Conservation (phyloP, 345 rosid species). For the Tarenaya hassleriana region DNA sequence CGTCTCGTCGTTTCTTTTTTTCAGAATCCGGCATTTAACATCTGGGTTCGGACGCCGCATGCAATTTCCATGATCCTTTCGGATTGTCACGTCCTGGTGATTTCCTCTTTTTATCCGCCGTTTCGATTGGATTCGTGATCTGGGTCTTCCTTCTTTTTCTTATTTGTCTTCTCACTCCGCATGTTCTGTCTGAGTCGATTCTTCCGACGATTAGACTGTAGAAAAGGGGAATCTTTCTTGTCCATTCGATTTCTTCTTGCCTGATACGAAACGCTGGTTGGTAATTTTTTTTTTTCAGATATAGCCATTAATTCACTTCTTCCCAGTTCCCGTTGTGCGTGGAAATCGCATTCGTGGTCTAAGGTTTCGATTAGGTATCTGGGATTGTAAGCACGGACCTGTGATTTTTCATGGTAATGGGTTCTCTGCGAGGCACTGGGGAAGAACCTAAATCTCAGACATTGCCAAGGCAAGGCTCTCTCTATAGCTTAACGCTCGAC, state of each 20-base stretch:
- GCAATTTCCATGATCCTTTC: conserved; percentile 23
- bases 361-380: conserved; percentile 23
- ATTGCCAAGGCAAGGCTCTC: conserved; percentile 59
- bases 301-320: conserved; percentile 2
- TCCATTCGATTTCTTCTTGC: conserved; percentile 7
- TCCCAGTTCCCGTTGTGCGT: too few species aligned
- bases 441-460: conserved; percentile 59
- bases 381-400: conserved; percentile 3
- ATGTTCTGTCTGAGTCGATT: too few species aligned
- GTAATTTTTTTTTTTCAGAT: conserved; percentile 13
- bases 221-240: background rate
- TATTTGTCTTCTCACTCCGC: conserved; percentile 1
- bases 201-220: conserved; percentile 4
- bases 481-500: conserved; percentile 86
- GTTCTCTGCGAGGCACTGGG: conserved; percentile 36
- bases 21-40: conserved; percentile 14
- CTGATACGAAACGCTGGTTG: conserved; percentile 14
- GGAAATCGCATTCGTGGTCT: conserved; percentile 3
- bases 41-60: conserved; percentile 30
- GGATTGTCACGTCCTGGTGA: conserved; percentile 18
- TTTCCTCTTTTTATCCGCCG: conserved; percentile 9
- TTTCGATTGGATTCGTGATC: conserved; percentile 19
- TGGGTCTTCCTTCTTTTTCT: conserved; percentile 3
- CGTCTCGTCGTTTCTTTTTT: background rate
- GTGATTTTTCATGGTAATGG: conserved; percentile 45